Evolutionary conservation across 2,329 filamentous ascomycete species (phyloP).

Genomic region (Colletotrichum paranaense): DNA sequence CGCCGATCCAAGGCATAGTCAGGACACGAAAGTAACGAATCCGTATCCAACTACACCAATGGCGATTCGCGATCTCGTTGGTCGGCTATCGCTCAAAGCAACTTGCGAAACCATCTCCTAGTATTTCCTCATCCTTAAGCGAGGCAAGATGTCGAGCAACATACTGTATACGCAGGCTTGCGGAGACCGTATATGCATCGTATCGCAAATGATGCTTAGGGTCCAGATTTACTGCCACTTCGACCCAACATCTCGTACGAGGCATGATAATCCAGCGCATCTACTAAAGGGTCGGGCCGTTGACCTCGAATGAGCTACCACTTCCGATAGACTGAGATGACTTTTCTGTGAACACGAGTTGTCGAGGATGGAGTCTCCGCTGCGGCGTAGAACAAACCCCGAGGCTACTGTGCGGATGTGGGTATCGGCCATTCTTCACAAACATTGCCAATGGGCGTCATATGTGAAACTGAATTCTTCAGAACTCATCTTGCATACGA

Average conservation of each 20-base stretch:
- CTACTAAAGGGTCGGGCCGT: background rate
- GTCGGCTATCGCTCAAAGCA: no score
- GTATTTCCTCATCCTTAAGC: background rate
- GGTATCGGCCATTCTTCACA: background rate
- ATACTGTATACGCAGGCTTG: background rate
- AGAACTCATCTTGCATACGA: background rate
- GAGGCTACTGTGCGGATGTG: background rate
- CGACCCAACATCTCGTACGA: background rate
- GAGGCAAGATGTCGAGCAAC: background rate
- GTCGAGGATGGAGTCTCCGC: background rate
- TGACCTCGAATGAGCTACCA: background rate
- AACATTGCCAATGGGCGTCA: background rate
- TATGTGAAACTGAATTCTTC: background rate
- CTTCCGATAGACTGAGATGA: background rate
- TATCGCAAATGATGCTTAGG: background rate
- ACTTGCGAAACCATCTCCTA: background rate
- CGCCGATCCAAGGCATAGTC: no score
- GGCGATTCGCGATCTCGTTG: no score
- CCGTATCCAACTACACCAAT: no score
- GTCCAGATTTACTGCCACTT: background rate
- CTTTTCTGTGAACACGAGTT: background rate
- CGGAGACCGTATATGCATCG: background rate
- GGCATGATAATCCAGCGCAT: no score
- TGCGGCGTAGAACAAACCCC: background rate
- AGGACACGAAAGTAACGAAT: background rate